A percentile compares a stretch with the other conserved stretches of the same genome.
Evolutionary conservation across 192 early-diverging fungal species (phyloP).

Genomic region (Gonapodya prolifera): DNA sequence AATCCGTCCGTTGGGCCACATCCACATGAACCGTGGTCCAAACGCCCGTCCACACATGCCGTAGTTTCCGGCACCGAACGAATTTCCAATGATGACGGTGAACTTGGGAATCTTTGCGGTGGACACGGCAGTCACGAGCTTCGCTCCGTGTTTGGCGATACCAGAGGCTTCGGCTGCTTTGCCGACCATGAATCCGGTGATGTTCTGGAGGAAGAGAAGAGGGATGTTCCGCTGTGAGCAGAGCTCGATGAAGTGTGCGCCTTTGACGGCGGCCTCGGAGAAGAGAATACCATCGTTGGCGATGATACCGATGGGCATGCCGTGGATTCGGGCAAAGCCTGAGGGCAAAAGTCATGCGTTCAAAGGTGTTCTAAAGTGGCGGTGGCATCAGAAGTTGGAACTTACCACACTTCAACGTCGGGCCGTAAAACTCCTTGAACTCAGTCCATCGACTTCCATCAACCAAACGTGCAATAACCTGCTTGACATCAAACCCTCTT

Average conservation of each 20-base stretch:
- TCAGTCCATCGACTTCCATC: slow-evolving; percentile 83
- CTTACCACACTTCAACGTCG: slow-evolving; percentile 67
- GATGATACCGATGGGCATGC: slow-evolving; percentile 82
- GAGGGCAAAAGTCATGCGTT: not conserved
- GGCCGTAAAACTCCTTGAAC: slow-evolving; percentile 89
- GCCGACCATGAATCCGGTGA: slow-evolving; percentile 96
- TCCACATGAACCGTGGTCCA: slow-evolving; percentile 88
- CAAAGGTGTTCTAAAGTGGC: no score
- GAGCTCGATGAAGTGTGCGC: slow-evolving; percentile 89
- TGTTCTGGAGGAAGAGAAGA: slow-evolving; percentile 88
- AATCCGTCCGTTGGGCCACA: slow-evolving; percentile 86
- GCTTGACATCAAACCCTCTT: slow-evolving; percentile 75
- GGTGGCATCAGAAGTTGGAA: not conserved
- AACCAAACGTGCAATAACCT: slow-evolving; percentile 89
- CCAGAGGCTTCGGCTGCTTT: slow-evolving; percentile 85
- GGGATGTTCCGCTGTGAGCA: slow-evolving; percentile 81
- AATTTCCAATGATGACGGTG: slow-evolving; percentile 64
- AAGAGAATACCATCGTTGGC: slow-evolving; percentile 96
- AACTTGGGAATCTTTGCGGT: slow-evolving; percentile 90
- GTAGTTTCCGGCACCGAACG: slow-evolving; percentile 81
- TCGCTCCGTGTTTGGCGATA: slow-evolving; percentile 96
- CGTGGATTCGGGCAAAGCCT: slow-evolving; percentile 82
- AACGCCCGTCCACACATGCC: slow-evolving; percentile 96
- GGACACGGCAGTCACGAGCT: slow-evolving; percentile 88
- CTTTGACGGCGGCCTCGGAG: slow-evolving; percentile 86